Base-by-base conservation (phyloP, 768 basidiomycete species). In the Russula griseocarnosa region DNA sequence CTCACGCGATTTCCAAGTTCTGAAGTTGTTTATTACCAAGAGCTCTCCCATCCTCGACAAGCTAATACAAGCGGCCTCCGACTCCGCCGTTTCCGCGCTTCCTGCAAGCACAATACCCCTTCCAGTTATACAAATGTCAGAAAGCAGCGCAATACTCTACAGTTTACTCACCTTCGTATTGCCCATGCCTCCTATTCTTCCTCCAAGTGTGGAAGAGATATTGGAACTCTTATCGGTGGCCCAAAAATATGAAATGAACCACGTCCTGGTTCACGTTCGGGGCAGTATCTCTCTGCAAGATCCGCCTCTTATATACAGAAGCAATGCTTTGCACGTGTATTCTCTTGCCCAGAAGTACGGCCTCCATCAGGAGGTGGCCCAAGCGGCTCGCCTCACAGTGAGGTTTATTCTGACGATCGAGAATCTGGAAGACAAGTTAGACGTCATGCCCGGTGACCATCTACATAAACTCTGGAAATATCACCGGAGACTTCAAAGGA, bases 1-100 rank as follows among this genome's bases (percentile, higher is more conserved):
- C 60, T 76, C 74, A 5, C 73, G 76, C 5, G 67, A 74, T 10
- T 82, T 83, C 67, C 77, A 75, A 32, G 72, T 83, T 49, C 76
- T 77, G 69, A 78, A 76, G 52, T 65, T 76, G 38, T 74, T 79
- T 32, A 68, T 83, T 42, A 72, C 74, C 36, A 76, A 73, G 63
- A 76, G 79, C 5, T 82, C 79, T 18, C 69, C 76, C 3, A 70
- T 81, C 13, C 76, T 82, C 65, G 66, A 68, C 32, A 28, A 26
- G n/a, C 46, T 47, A 5, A 55, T 62, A 42, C 34, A 79, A 9
- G 68, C 73, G 8, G 16, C 32, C 8, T 55, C 20, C 5, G 5
- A 14, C 3, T 2, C 20, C 6, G 3, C 46, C 16, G 2, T 4
- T 26, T n/a, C 20, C 13, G 13, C 32, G 6, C 1, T 6, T 24